Evolutionary conservation across 1,139 yeast genomes (phyloP).

Genomic region (Suhomyces bokatorum): DNA sequence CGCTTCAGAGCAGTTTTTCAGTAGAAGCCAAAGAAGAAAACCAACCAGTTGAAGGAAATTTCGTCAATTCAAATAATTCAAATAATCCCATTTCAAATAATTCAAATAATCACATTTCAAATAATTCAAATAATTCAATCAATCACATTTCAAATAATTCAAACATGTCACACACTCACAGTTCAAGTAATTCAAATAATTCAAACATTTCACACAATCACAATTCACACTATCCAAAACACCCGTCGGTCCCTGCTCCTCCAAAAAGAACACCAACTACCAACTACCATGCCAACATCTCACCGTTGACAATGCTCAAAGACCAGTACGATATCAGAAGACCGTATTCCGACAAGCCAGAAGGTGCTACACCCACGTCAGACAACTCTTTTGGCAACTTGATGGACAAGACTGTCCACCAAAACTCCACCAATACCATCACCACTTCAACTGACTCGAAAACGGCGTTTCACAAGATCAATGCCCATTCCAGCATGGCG

Average conservation of each 20-base stretch:
- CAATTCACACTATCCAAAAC: neutral
- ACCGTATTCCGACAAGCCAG: conserved; percentile 15
- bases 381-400: conserved; percentile 27
- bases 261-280: neutral
- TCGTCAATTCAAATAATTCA: no score
- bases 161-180: neutral
- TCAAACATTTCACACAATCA: neutral
- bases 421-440: conserved; percentile 18
- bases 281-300: conserved; percentile 17
- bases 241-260: neutral
- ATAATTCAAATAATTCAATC: no score
- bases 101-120: no score
- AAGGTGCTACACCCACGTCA: conserved; percentile 14
- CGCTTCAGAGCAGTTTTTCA: conserved; percentile 10
- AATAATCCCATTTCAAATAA: no score
- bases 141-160: no score
- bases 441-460: conserved; percentile 1
- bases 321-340: conserved; percentile 32
- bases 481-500: neutral
- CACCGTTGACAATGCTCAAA: conserved; percentile 32
- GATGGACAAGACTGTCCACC: conserved; percentile 1
- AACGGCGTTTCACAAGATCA: neutral
- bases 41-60: no score
- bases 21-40: no score
- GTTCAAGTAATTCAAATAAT: no score